These are phyloP conservation scores for Aspergillus panamensis DNA, from an alignment of 495 filamentous ascomycete species.

Conservation along the genomic window DNA sequence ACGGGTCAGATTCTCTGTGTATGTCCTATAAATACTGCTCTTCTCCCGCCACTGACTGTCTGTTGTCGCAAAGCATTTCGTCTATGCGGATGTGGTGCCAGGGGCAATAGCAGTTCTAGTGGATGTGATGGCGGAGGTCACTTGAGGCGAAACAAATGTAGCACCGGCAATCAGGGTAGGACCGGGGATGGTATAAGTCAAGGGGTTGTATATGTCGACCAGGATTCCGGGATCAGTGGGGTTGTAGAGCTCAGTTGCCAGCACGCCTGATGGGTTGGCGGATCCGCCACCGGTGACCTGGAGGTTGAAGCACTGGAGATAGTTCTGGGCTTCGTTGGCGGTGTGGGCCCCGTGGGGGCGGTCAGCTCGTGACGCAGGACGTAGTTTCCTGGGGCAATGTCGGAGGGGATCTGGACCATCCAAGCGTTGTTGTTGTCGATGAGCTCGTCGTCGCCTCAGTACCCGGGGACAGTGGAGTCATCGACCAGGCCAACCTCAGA, in stretches of 20 bases:
- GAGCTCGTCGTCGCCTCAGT: constrained; percentile 59
- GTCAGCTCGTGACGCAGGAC: constrained; percentile 72
- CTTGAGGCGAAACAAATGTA: constrained; percentile 15
- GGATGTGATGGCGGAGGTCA: constrained; percentile 23
- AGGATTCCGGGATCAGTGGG: constrained; percentile 53
- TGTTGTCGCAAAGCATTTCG: background rate
- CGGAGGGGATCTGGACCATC: constrained; percentile 58
- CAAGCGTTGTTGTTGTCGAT: constrained; percentile 59
- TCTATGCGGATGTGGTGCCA: background rate
- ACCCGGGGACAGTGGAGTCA: constrained; percentile 42
- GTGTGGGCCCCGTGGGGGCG: constrained; percentile 53
- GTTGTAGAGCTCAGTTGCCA: constrained; percentile 55
- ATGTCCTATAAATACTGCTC: background rate
- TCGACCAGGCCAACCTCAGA: constrained; percentile 52
- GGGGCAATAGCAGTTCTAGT: constrained; percentile 17
- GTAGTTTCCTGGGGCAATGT: constrained; percentile 61
- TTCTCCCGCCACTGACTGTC: background rate
- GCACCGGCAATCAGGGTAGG: constrained; percentile 34
- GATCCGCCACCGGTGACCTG: constrained; percentile 57
- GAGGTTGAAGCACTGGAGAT: constrained; percentile 69
- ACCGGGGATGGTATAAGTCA: constrained; percentile 47
- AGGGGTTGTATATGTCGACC: constrained; percentile 53
- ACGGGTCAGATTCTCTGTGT: no score
- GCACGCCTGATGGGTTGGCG: constrained; percentile 45
- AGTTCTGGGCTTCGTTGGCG: constrained; percentile 61